Conservation (phyloP, 805 yeast genomes). For the Ogataea thermomethanolica region DNA sequence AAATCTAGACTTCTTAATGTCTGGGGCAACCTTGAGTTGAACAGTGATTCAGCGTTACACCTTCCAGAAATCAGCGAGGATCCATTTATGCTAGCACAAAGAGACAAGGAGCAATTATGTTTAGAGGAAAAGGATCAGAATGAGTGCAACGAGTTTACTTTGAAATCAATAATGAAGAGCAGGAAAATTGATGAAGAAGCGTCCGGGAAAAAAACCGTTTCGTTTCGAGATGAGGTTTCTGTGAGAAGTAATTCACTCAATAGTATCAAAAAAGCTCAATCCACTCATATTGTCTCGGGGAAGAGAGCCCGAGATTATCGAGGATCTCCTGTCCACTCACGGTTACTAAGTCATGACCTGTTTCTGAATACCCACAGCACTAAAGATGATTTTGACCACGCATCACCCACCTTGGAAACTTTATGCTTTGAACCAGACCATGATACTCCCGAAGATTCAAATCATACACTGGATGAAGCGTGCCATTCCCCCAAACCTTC, state of each 20-base stretch:
- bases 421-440: slow-evolving; percentile 24
- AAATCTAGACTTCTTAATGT: slow-evolving; percentile 9
- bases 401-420: slow-evolving; percentile 10
- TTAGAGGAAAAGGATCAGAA: neutral
- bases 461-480: slow-evolving; percentile 9
- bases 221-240: slow-evolving; percentile 19
- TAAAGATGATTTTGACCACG: neutral
- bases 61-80: neutral
- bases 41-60: slow-evolving; percentile 4
- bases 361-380: slow-evolving; percentile 5
- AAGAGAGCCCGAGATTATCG: slow-evolving; percentile 3
- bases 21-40: slow-evolving; percentile 14
- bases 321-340: slow-evolving; percentile 7
- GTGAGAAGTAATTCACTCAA: slow-evolving; percentile 11
- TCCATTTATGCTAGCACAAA: slow-evolving; percentile 7
- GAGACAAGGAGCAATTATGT: neutral
- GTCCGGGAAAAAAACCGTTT: slow-evolving; percentile 17
- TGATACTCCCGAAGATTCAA: slow-evolving; percentile 16
- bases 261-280: slow-evolving; percentile 4
- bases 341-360: slow-evolving; percentile 7
- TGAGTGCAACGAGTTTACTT: slow-evolving; percentile 7
- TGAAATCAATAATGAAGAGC: slow-evolving; percentile 22
- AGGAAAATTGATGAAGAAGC: slow-evolving; percentile 12
- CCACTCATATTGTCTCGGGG: slow-evolving; percentile 4
- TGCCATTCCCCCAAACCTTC: neutral